Conservation (phyloP, 2,329 filamentous ascomycete genomes). For the Dothiorella sarmentorum region DNA sequence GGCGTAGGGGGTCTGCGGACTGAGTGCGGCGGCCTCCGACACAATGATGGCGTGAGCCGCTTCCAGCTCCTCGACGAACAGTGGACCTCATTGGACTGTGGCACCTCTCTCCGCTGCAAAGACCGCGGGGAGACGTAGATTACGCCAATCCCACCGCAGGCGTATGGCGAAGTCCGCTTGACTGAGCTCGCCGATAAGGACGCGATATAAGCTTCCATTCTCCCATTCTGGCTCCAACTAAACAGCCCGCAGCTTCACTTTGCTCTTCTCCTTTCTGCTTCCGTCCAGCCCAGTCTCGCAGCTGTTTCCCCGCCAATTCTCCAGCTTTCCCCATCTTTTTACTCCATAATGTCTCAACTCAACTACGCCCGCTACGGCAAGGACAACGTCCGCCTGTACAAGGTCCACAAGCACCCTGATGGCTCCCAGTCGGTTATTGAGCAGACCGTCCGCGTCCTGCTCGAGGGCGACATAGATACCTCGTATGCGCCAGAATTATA, state of each 20-base stretch:
- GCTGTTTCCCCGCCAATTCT: not conserved
- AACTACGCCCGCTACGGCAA: conserved; percentile 74
- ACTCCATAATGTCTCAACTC: conserved; percentile 42
- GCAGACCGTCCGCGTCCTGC: conserved; percentile 88
- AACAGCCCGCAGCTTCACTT: not conserved
- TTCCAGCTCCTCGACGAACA: conserved; percentile 11
- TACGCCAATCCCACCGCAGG: conserved; percentile 7
- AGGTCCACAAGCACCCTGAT: conserved; percentile 78
- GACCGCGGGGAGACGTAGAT: conserved; percentile 6
- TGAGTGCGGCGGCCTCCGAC: conserved; percentile 19
- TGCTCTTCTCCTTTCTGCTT: not conserved
- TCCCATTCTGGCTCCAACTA: not conserved
- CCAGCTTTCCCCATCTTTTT: not conserved
- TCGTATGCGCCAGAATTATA: conserved; percentile 52
- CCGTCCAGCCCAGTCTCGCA: not conserved
- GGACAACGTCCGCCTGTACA: conserved; percentile 98
- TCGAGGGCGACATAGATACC: conserved; percentile 87
- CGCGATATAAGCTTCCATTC: conserved; percentile 7
- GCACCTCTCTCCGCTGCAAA: not conserved
- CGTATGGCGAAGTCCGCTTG: conserved; percentile 17
- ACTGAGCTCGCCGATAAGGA: conserved; percentile 13
- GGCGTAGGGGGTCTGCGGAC: conserved; percentile 13
- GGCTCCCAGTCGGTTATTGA: conserved; percentile 83
- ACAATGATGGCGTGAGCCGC: conserved; percentile 17
- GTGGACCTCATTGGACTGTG: conserved; percentile 11